Conservation (phyloP, 1,139 yeast species). For the Tardiomyces blankii region DNA sequence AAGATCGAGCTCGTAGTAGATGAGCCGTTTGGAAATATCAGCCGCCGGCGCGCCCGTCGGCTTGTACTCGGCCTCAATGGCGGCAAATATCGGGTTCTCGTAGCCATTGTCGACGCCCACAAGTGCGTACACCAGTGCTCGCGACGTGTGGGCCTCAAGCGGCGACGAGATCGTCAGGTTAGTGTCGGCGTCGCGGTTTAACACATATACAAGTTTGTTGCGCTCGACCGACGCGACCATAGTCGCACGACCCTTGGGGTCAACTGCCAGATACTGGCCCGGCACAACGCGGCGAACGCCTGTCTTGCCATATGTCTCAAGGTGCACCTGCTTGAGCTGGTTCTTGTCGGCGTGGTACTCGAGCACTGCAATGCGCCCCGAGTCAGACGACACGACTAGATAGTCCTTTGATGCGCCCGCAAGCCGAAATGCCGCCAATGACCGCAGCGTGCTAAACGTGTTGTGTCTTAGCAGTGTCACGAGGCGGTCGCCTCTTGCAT, state of each 20-base stretch:
- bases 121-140: constrained; percentile 42
- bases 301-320: constrained; percentile 63
- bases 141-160: constrained; percentile 49
- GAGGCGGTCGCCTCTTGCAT: constrained; percentile 47
- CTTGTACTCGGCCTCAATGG: constrained; percentile 56
- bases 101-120: constrained; percentile 62
- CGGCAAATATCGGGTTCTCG: constrained; percentile 76
- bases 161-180: constrained; percentile 58
- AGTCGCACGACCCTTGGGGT: constrained; percentile 62
- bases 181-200: constrained; percentile 37
- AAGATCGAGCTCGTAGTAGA: constrained; percentile 71
- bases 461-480: constrained; percentile 33
- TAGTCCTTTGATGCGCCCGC: constrained; percentile 46
- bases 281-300: constrained; percentile 71
- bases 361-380: constrained; percentile 59
- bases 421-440: constrained; percentile 39
- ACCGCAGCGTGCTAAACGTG: constrained; percentile 49
- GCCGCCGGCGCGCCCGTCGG: constrained; percentile 15
- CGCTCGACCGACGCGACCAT: constrained; percentile 64
- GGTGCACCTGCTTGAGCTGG: constrained; percentile 39
- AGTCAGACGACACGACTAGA: constrained; percentile 65
- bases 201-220: constrained; percentile 54
- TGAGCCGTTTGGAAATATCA: constrained; percentile 29
- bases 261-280: constrained; percentile 64
- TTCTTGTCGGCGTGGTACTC: constrained; percentile 33